Evolutionary conservation across 202 grass and related monocot species (phyloP).

Genomic region (Cymbopogon flexuosus): DNA sequence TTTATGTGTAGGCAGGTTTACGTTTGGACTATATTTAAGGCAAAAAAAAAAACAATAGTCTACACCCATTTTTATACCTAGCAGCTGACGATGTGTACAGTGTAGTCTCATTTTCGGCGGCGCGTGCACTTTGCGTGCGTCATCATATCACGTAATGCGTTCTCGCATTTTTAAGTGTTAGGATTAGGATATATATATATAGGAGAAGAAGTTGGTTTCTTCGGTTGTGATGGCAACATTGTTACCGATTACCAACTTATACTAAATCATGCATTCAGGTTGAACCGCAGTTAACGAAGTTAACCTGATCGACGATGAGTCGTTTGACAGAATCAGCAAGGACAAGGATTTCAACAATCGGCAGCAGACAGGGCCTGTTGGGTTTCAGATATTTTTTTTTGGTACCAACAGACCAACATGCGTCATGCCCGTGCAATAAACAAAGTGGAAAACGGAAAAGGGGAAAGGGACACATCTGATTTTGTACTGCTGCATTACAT

Average conservation of each 20-base stretch:
- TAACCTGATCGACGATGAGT: too few species aligned
- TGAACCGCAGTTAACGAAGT: too few species aligned
- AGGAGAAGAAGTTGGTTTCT: neutral
- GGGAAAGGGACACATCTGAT: neutral
- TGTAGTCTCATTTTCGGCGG: neutral
- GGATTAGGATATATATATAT: neutral
- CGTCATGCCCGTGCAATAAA: neutral
- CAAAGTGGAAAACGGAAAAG: neutral
- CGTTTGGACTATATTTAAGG: too few species aligned
- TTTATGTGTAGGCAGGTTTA: too few species aligned
- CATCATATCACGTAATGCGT: neutral
- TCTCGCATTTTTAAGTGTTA: neutral
- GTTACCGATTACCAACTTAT: too few species aligned
- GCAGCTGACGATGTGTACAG: neutral
- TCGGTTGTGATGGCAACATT: neutral
- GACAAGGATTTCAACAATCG: neutral
- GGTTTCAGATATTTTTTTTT: neutral
- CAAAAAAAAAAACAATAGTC: too few species aligned
- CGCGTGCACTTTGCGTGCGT: neutral
- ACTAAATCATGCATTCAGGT: too few species aligned
- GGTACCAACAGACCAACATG: neutral
- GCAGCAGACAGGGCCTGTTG: neutral
- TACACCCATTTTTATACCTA: neutral
- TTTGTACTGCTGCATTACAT: neutral
- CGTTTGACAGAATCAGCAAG: neutral